Base-by-base conservation (phyloP, 2,329 filamentous ascomycete genomes). In the Fusarium papillatum region DNA sequence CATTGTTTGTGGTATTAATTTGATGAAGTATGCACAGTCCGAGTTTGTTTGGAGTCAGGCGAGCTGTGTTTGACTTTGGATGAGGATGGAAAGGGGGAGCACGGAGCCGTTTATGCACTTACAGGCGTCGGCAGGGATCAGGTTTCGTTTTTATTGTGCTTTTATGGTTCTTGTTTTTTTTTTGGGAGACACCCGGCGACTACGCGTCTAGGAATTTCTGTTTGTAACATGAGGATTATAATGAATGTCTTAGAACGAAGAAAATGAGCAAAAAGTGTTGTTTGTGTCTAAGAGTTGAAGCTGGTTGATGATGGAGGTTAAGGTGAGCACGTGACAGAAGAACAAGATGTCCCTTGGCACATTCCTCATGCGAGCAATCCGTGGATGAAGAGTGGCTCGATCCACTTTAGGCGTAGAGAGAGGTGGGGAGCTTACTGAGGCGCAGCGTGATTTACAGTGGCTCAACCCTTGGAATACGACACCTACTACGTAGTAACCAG, bases 51-150 rank as follows among this genome's bases (percentile, higher is more conserved):
- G 73, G 79, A 79, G 78, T 80, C 78, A 64, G 77, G 75, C 76
- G 71, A 76, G 73, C 61, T 70, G 62, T 72, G 53, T 65, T 55
- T 55, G 70, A 66, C 67, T 48, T 80, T 77, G 67, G 59, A 69
- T 75, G 67, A 75, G 64, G 48, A 50, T 50, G 48, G 71, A 72
- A 77, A 74, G 69, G 68, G 71, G 74, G 71, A 76, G 74, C 75
- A 77, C 74, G 66, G 68, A 68, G 74, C 76, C 72, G 78, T 80
- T 79, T 78, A 72, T 79, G 77, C 78, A 80, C 76, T 80, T 80
- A 73, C 70, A 71, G 78, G 78, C 78, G 78, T 78, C 70, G 70
- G 60, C 71, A 77, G 68, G 76, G 70, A 78, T 64, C 77, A 64
- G 78, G 76, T 71, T 74, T 73, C 64, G 73, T 61, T 66, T 69